Conservation (phyloP, 352 stramenopile genomes). For the Phytophthora vignae region DNA sequence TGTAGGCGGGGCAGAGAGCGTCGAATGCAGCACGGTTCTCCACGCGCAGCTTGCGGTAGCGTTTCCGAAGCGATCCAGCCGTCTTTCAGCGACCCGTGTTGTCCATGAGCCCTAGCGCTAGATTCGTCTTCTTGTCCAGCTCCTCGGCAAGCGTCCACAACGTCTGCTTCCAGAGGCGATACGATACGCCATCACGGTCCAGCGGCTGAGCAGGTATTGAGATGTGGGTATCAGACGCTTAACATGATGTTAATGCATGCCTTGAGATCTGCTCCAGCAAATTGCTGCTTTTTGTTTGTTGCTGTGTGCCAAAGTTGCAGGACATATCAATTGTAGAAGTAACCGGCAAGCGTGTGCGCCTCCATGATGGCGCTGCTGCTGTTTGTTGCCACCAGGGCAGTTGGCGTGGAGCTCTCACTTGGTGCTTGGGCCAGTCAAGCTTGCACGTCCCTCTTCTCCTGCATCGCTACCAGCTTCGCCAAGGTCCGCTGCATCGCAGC, state of each 20-base stretch:
- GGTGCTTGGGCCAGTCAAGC: neutral
- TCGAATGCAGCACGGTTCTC: neutral
- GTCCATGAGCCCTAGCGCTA: neutral
- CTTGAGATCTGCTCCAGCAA: neutral
- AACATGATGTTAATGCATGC: neutral
- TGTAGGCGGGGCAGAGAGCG: neutral
- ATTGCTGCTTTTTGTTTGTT: neutral
- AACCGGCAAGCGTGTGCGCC: neutral
- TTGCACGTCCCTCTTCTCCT: neutral
- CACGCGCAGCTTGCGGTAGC: neutral
- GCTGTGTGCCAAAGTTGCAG: neutral
- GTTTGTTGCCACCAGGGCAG: neutral
- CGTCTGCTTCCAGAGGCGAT: neutral
- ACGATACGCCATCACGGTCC: neutral
- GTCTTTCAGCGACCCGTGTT: neutral
- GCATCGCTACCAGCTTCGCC: neutral
- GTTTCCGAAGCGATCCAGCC: neutral
- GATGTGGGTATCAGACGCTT: neutral
- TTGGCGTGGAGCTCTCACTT: neutral
- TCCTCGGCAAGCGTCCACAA: neutral
- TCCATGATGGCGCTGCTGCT: neutral
- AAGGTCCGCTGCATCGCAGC: neutral
- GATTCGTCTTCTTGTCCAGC: neutral
- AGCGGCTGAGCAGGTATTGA: constrained; percentile 1
- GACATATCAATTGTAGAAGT: constrained; percentile 6